A percentile compares a stretch with the other conserved stretches of the same genome.
These are phyloP conservation scores for Sclerotinia spermophila DNA, from an alignment of 2,329 filamentous ascomycete genomes.

Conservation along the genomic window DNA sequence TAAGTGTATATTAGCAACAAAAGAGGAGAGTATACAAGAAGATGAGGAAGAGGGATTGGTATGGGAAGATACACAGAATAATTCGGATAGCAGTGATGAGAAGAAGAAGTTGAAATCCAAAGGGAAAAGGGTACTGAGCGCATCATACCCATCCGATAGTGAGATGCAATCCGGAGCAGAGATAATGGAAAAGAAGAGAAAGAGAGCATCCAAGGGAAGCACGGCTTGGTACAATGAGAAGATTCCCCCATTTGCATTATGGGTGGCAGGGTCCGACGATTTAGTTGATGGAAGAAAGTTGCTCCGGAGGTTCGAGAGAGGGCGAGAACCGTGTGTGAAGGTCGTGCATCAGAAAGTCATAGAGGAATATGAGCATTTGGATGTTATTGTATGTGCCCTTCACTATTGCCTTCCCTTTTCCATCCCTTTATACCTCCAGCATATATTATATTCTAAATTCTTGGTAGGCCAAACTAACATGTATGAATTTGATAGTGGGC, in stretches of 20 bases:
- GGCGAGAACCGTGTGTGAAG: slow-evolving; percentile 74
- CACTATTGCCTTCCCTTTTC: no score
- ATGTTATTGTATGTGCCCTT: slow-evolving; percentile 59
- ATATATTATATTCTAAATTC: neutral
- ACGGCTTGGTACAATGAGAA: slow-evolving; percentile 79
- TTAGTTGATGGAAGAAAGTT: slow-evolving; percentile 79
- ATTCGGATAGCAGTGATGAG: neutral
- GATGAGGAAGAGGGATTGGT: slow-evolving; percentile 45
- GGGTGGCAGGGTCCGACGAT: slow-evolving; percentile 79
- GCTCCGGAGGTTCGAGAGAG: slow-evolving; percentile 68
- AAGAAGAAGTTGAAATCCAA: neutral
- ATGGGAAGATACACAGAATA: slow-evolving; percentile 23
- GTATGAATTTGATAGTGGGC: slow-evolving; percentile 56
- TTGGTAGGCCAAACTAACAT: neutral
- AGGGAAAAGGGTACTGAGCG: neutral
- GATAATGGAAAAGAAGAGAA: slow-evolving; percentile 19
- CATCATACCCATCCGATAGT: slow-evolving; percentile 19
- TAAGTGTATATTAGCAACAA: slow-evolving; percentile 80
- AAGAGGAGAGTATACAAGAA: slow-evolving; percentile 63
- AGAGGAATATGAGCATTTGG: slow-evolving; percentile 86
- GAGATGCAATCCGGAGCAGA: slow-evolving; percentile 38
- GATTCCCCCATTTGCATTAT: slow-evolving; percentile 80
- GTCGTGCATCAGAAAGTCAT: slow-evolving; percentile 81
- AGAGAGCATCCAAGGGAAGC: slow-evolving; percentile 42
- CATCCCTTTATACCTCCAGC: no score